A percentile compares a stretch with the other conserved stretches of the same genome.
These are phyloP conservation scores for Aspergillus vadensis DNA, from an alignment of 2,329 filamentous ascomycete genomes.

Conservation along the genomic window DNA sequence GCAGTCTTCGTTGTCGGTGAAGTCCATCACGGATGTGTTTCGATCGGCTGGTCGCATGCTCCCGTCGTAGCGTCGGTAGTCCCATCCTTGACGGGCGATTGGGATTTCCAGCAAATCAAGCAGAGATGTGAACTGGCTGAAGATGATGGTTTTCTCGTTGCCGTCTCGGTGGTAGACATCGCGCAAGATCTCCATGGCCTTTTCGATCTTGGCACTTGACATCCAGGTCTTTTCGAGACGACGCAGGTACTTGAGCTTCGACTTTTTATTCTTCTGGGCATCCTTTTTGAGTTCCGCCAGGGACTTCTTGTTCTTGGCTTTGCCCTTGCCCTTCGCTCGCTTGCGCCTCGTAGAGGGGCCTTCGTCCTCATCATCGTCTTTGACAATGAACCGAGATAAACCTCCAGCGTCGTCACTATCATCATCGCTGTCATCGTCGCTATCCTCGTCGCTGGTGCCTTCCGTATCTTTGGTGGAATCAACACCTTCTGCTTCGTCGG, in stretches of 20 bases:
- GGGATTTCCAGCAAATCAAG: conserved; percentile 77
- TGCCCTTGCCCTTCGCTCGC: conserved; percentile 44
- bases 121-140: conserved; percentile 78
- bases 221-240: conserved; percentile 70
- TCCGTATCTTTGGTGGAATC: conserved; percentile 10
- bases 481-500: conserved; percentile 31
- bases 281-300: conserved; percentile 40
- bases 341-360: conserved; percentile 40
- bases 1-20: conserved; percentile 62
- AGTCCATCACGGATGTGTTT: conserved; percentile 67
- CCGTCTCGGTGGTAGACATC: conserved; percentile 51
- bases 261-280: conserved; percentile 63
- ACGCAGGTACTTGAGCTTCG: conserved; percentile 69
- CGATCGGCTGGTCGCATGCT: conserved; percentile 69
- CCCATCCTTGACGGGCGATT: conserved; percentile 59
- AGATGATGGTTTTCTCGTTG: conserved; percentile 76
- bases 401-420: conserved; percentile 27
- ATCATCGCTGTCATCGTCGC: conserved; percentile 40
- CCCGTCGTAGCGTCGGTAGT: conserved; percentile 73
- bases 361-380: conserved; percentile 37
- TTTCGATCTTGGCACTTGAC: conserved; percentile 73
- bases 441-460: conserved; percentile 33
- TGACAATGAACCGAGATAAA: conserved; percentile 21
- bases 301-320: conserved; percentile 50
- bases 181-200: conserved; percentile 65